A percentile compares a stretch with the other conserved stretches of the same genome.
Conservation (phyloP, 2,329 filamentous ascomycete genomes). For the Didymella sp. region DNA sequence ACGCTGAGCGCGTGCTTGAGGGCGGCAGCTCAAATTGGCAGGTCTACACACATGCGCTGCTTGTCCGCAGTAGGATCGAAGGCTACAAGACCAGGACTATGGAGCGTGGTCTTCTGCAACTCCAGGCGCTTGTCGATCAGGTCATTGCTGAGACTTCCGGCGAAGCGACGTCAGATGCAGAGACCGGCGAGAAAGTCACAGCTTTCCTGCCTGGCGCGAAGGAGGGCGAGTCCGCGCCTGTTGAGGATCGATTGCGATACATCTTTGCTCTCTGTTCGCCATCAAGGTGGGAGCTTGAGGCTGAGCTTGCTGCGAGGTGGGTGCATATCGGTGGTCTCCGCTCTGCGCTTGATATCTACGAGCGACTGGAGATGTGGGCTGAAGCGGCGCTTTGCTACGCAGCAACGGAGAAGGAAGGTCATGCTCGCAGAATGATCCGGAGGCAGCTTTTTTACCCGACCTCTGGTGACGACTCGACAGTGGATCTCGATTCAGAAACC, state of each 20-base stretch:
- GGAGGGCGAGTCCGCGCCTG: slow-evolving; percentile 77
- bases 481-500: slow-evolving; percentile 55
- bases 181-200: slow-evolving; percentile 60
- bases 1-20: slow-evolving; percentile 83
- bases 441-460: slow-evolving; percentile 78
- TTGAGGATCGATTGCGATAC: slow-evolving; percentile 78
- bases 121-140: slow-evolving; percentile 95
- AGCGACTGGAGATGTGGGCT: slow-evolving; percentile 90
- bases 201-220: slow-evolving; percentile 83
- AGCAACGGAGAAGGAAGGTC: slow-evolving; percentile 78
- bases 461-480: slow-evolving; percentile 49
- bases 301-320: slow-evolving; percentile 93
- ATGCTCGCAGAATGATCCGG: slow-evolving; percentile 77
- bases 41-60: slow-evolving; percentile 90
- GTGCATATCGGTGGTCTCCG: slow-evolving; percentile 83
- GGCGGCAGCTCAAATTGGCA: slow-evolving; percentile 97
- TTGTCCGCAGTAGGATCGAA: slow-evolving; percentile 90
- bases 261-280: slow-evolving; percentile 85
- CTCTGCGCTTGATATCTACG: slow-evolving; percentile 94
- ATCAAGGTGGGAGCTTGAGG: slow-evolving; percentile 91
- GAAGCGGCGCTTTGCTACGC: slow-evolving; percentile 92
- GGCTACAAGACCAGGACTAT: slow-evolving; percentile 84
- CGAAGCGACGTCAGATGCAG: slow-evolving; percentile 32
- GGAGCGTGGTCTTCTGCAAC: slow-evolving; percentile 86
- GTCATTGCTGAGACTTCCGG: slow-evolving; percentile 82